Evolutionary conservation across 306 rosid genomes (phyloP).

Genomic region (Boehmeria nivea): DNA sequence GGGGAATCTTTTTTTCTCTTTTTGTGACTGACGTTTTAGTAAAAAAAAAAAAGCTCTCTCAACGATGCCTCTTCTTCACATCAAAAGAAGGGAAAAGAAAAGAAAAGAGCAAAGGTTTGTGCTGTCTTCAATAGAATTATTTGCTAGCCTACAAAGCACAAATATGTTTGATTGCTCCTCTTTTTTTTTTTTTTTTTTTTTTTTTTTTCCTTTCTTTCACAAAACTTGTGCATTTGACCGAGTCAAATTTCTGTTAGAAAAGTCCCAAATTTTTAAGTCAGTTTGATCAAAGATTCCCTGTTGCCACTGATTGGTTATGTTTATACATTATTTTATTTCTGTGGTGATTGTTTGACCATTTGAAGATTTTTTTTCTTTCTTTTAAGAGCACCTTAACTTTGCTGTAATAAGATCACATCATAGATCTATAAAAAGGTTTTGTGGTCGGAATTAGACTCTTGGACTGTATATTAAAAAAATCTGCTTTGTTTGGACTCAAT

Average conservation of each 20-base stretch:
- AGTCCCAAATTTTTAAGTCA: not conserved
- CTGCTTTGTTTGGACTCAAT: constrained; percentile 1
- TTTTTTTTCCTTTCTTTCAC: too few relatives aligned
- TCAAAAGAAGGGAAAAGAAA: constrained; percentile 48
- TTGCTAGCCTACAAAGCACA: constrained; percentile 40
- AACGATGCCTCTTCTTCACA: constrained; percentile 29
- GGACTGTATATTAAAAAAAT: not conserved
- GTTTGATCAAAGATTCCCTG: constrained; percentile 12
- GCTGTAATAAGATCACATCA: not conserved
- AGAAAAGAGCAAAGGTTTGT: constrained; percentile 47
- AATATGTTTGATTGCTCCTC: constrained; percentile 25
- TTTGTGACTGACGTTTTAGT: constrained; percentile 34
- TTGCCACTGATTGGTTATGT: not conserved
- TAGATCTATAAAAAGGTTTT: constrained; percentile 2
- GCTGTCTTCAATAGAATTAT: constrained; percentile 20
- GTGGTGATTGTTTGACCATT: constrained; percentile 11
- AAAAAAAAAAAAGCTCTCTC: constrained; percentile 19
- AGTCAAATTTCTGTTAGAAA: constrained; percentile 33
- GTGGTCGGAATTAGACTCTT: constrained; percentile 8
- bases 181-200: too few relatives aligned
- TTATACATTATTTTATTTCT: not conserved
- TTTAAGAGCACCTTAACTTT: not conserved
- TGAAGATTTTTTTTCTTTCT: not conserved
- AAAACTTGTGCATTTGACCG: constrained; percentile 30
- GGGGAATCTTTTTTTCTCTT: constrained; percentile 26